Evolutionary conservation across 2,329 filamentous ascomycete species (phyloP), one percentile per base, ranked within the genome.

Genomic region (Rhynchosporium secalis): DNA sequence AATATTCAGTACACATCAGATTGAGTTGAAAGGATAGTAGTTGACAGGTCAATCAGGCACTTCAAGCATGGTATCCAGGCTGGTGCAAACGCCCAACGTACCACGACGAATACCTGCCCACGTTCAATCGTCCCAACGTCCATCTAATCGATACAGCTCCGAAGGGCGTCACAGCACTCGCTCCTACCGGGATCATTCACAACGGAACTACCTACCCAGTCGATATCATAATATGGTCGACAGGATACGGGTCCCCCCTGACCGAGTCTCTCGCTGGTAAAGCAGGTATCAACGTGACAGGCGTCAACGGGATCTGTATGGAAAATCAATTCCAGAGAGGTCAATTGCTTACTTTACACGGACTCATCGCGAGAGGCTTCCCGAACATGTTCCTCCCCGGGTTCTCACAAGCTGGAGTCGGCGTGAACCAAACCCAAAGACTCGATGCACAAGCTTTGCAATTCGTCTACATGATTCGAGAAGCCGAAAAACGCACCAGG

Each of bases 71-170:
- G 82, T 89, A 88, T 69, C 79, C 82, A 0, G 73, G 74, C 0
- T 86, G 82, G 79, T 89, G 86, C 76, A 89, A 89, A 72, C 80
- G 86, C 0, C 85, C 86, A 0, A 80, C 77, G 46, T 88, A 87
- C 73, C 83, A 84, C 72, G 83, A 88, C 68, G 78, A 80, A 4
- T 88, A 86, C 68, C 78, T 88, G 0, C 69, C 77, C 2, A 67
- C 80, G 0, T 89, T 88, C 78, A 89, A 89, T 73, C 71, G 70
- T 36, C 73, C 78, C 0, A 81, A 86, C 67, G 86, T 89, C 3
- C 77, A 78, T 5, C 79, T 89, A 0, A 76, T 89, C 15, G 83
- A 89, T 70, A 88, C 84, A 0, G 73, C 82, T 36, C 83, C 81
- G 4, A 77, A 78, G 64, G 83, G 84, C 6, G 72, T 85, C 2